A percentile compares a stretch with the other conserved stretches of the same genome.
phyloP scores from a whole-genome alignment of 108 stramenopile species.

The Cylindrotheca closterium region DNA sequence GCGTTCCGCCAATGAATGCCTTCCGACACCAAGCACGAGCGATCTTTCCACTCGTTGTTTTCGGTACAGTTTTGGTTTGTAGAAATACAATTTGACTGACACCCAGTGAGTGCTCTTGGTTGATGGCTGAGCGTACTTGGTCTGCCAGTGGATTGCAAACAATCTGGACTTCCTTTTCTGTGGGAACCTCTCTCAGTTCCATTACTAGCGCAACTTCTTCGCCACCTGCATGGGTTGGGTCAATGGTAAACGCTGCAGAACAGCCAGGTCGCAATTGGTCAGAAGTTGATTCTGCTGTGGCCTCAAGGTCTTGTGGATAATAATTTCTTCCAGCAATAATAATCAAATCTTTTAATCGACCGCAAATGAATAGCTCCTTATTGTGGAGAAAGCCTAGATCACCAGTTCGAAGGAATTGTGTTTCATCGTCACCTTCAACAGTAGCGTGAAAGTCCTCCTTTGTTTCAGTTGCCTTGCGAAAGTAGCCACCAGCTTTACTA shows the following conservation, averaged over 20 bases:
- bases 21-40: slow-evolving; percentile 90
- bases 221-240: slow-evolving; percentile 46
- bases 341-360: slow-evolving; percentile 97
- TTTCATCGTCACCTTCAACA: slow-evolving; percentile 30
- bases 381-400: slow-evolving; percentile 96
- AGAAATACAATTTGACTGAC: slow-evolving; percentile 79
- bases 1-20: slow-evolving; percentile 57
- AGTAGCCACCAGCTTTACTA: slow-evolving; percentile 84
- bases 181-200: slow-evolving; percentile 77
- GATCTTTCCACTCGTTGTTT: slow-evolving; percentile 99
- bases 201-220: slow-evolving; percentile 81
- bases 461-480: slow-evolving; percentile 50
- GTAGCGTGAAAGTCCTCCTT: slow-evolving; percentile 70
- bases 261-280: slow-evolving; percentile 91
- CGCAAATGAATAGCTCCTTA: slow-evolving; percentile 94
- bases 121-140: slow-evolving; percentile 58
- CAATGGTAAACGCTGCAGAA: slow-evolving; percentile 91
- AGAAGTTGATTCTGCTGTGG: slow-evolving; percentile 80
- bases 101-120: slow-evolving; percentile 75
- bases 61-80: slow-evolving; percentile 87
- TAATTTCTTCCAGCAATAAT: slow-evolving; percentile 98
- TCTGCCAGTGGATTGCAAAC: slow-evolving; percentile 51
- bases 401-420: slow-evolving; percentile 87
- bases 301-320: slow-evolving; percentile 98
- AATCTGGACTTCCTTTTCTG: slow-evolving; percentile 15